phyloP scores from a whole-genome alignment of 2,329 filamentous ascomycete genomes.

The Chaetothyriales sp. region DNA sequence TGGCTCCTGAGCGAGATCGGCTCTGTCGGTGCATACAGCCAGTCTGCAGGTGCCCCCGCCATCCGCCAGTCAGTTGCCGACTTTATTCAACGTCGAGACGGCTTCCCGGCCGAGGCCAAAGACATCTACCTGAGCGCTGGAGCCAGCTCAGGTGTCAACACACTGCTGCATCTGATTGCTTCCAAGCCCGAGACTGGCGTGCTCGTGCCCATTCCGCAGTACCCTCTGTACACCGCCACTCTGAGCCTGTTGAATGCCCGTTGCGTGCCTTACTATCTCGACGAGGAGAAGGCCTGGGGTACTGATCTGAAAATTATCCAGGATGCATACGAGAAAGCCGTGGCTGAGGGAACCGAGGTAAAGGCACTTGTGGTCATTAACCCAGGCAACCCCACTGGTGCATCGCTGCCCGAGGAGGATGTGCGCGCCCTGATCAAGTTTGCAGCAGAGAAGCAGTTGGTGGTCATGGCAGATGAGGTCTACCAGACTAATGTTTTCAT shows the following conservation, averaged over 20 bases:
- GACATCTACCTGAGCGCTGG: constrained; percentile 84
- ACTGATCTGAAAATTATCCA: constrained; percentile 72
- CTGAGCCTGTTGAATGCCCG: constrained; percentile 70
- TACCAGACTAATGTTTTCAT: constrained; percentile 97
- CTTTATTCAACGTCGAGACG: constrained; percentile 86
- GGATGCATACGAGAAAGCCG: constrained; percentile 56
- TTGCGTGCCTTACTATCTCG: constrained; percentile 84
- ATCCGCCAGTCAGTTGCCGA: constrained; percentile 81
- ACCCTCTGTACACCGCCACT: constrained; percentile 92
- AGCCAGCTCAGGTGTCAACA: constrained; percentile 88
- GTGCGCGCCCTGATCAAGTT: constrained; percentile 76
- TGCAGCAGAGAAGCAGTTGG: constrained; percentile 68
- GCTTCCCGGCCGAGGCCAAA: constrained; percentile 63
- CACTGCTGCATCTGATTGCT: constrained; percentile 79
- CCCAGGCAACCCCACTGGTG: constrained; percentile 92
- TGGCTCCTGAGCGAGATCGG: constrained; percentile 68
- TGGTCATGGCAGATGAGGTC: constrained; percentile 89
- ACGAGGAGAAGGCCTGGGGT: constrained; percentile 74
- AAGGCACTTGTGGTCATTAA: constrained; percentile 95
- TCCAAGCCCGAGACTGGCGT: constrained; percentile 62
- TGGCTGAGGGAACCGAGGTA: constrained; percentile 64
- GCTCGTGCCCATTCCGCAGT: constrained; percentile 90
- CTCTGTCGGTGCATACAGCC: constrained; percentile 91
- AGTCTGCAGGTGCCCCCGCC: constrained; percentile 72
- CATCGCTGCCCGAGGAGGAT: constrained; percentile 62